phyloP scores from a whole-genome alignment of 176 grass and related monocot genomes.

The Bromus sterilis region DNA sequence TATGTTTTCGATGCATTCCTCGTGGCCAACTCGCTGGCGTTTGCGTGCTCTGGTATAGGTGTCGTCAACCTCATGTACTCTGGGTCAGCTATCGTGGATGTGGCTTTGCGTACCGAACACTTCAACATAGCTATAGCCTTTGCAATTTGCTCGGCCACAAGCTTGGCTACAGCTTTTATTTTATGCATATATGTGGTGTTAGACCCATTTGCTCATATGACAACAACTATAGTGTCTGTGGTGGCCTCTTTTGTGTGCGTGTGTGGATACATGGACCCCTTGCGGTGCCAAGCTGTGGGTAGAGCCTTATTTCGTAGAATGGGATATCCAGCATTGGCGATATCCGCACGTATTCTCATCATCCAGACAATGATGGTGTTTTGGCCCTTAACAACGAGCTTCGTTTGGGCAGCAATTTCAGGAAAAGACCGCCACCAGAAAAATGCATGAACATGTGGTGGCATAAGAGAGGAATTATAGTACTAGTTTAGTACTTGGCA shows the following conservation, averaged over 20 bases:
- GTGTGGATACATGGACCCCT: too few relatives aligned
- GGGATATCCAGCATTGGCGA: too few relatives aligned
- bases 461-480: too few relatives aligned
- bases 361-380: background rate
- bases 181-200: background rate
- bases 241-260: background rate
- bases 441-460: background rate
- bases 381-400: background rate
- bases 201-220: background rate
- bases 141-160: background rate
- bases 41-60: background rate
- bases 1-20: background rate
- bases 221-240: background rate
- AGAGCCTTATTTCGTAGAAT: too few relatives aligned
- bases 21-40: background rate
- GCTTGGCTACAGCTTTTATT: background rate
- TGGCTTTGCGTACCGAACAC: background rate
- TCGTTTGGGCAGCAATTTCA: background rate
- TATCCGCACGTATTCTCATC: background rate
- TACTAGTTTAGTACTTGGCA: too few relatives aligned
- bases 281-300: too few relatives aligned
- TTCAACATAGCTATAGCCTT: background rate
- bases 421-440: background rate
- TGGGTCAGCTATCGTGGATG: background rate
- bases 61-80: conserved; percentile 8